Base-by-base conservation (phyloP, 1,284 basidiomycete genomes). In the Cystobasidiaceae sp. region DNA sequence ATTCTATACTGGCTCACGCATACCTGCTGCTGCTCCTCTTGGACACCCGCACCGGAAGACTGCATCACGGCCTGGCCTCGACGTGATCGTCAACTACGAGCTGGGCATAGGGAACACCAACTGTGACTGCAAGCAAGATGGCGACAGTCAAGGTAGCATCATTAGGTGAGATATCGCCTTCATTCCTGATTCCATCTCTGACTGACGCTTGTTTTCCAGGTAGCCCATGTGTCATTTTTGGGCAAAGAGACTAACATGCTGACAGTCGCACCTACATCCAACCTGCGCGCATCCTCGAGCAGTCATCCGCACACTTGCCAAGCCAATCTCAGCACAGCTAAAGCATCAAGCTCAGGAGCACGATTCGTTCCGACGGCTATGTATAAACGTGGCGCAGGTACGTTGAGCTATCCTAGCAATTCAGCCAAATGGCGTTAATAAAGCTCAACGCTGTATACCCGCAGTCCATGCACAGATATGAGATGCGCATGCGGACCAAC, bases 311-410 rank as follows among this genome's bases (percentile, higher is more conserved):
- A 70, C 69, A 3, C 51, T 70, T 21, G 62, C 65, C 17, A 70
- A 70, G 27, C 69, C 69, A 17, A 70, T 70, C 49, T 68, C 69
- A 6, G 67, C 43, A 49, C 62, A 69, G 51, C 62, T 70, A 27
- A 70, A 70, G 32, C 62, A 67, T 19, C 67, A 70, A 41, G 69
- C 69, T 3, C 66, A 65, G 17, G 68, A 69, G 37, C 69, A 70
- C 33, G 61, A 65, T 17, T 41, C 50, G 9, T 70, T 70, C 33
- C 50, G 66, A 17, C 39, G 51, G 25, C 27, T 69, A 4, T 69
- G 67, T 44, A 68, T 70, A 9, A 65, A 54, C 23, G 45, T 69
- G 15, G 68, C 68, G 6, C 68, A 69, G 59, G 63, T 51, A 19
- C 19, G 56, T 49, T n/a, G n/a, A n/a, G n/a, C n/a, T n/a, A n/a